phyloP scores from a whole-genome alignment of 306 rosid genomes.

The Rosa multiflora region DNA sequence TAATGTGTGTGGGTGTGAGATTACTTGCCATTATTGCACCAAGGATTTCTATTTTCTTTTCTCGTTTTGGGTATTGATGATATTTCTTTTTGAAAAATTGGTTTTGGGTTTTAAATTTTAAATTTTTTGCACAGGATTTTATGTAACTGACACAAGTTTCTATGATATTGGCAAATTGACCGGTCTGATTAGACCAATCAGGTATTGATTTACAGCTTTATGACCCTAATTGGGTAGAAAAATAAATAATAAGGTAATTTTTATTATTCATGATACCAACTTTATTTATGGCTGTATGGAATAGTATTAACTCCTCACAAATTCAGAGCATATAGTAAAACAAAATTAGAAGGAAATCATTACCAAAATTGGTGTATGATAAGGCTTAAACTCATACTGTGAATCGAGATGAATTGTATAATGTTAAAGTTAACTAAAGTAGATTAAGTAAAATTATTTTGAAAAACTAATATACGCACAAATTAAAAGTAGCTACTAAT shows the following conservation, averaged over 20 bases:
- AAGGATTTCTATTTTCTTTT: neutral
- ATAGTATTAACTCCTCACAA: neutral
- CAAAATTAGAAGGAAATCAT: neutral
- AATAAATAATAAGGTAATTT: neutral
- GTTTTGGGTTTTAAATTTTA: neutral
- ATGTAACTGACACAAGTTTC: conserved; percentile 5
- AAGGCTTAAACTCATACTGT: too few relatives aligned
- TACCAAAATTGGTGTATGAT: neutral
- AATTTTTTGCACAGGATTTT: neutral
- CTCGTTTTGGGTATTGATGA: neutral
- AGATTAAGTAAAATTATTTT: neutral
- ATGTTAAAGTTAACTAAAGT: too few relatives aligned
- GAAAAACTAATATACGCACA: fast-evolving
- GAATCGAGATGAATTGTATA: too few relatives aligned
- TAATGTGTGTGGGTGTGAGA: neutral
- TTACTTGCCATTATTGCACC: neutral
- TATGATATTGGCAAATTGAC: neutral
- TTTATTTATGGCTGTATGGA: neutral
- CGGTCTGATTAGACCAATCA: neutral
- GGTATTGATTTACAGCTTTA: neutral
- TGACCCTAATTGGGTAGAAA: neutral
- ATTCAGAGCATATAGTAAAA: neutral
- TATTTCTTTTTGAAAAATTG: neutral
- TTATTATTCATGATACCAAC: neutral
- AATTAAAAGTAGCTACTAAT: too few relatives aligned